Conservation (phyloP, 1,284 basidiomycete genomes). For the Paramarasmius palmivorus region DNA sequence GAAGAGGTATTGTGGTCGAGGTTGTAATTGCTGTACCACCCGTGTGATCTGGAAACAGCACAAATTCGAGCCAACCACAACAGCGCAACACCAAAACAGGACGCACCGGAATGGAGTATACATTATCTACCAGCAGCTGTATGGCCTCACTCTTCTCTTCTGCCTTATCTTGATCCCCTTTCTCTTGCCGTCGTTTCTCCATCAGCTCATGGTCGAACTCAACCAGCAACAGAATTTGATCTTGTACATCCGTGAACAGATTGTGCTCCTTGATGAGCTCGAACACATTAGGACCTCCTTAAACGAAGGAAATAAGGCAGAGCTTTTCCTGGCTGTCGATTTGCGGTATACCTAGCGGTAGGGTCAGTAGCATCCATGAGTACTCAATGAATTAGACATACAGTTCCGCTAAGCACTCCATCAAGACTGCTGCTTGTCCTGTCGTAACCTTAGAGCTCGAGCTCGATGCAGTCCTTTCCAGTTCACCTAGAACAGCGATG, state of each 20-base stretch:
- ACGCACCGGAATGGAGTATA: constrained; percentile 91
- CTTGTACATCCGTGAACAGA: constrained; percentile 92
- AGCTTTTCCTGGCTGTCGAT: constrained; percentile 92
- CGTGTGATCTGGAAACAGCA: constrained; percentile 76
- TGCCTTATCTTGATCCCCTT: constrained; percentile 16
- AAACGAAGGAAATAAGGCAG: constrained; percentile 88
- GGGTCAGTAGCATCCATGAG: background rate
- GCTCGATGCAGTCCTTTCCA: constrained; percentile 64
- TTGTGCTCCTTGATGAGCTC: constrained; percentile 94
- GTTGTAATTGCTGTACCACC: constrained; percentile 86
- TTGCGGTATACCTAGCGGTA: constrained; percentile 68
- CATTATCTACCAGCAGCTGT: constrained; percentile 88
- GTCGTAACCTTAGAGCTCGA: constrained; percentile 48
- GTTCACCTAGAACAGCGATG: constrained; percentile 81
- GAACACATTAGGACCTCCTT: constrained; percentile 87
- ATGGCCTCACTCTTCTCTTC: constrained; percentile 69
- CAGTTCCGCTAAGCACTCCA: constrained; percentile 94
- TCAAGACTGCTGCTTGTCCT: constrained; percentile 58
- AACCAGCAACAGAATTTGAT: constrained; percentile 89
- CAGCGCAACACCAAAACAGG: background rate
- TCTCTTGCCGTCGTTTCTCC: constrained; percentile 56
- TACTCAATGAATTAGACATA: constrained; percentile 41
- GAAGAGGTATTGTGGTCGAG: constrained; percentile 81
- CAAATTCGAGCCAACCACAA: background rate
- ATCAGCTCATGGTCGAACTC: constrained; percentile 93